A percentile compares a stretch with the other conserved stretches of the same genome.
phyloP scores from a whole-genome alignment of 129 eudicot genomes.

The Escallonia herrerae region DNA sequence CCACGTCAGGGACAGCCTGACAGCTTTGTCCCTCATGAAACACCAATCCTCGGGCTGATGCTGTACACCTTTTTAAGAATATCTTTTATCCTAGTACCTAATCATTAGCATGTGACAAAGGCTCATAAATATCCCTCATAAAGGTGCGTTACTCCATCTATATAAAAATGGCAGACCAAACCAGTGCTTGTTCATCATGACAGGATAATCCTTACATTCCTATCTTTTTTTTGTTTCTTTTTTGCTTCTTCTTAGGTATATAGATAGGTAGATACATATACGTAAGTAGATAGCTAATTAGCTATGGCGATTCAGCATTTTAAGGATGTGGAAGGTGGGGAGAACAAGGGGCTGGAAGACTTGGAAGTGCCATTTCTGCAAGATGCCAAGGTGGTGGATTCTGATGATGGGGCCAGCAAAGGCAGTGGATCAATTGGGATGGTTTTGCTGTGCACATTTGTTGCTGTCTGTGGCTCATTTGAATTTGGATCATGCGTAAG shows the following conservation, averaged over 20 bases:
- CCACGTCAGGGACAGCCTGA: constrained; percentile 78
- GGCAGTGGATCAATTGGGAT: constrained; percentile 42
- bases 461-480: constrained; percentile 89
- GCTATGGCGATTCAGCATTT: constrained; percentile 45
- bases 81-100: constrained; percentile 4
- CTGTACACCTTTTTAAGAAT: constrained; percentile 7
- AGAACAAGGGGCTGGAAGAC: constrained; percentile 38
- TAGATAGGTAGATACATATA: neutral
- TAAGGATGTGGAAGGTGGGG: constrained; percentile 50
- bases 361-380: constrained; percentile 45
- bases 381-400: constrained; percentile 15
- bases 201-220: neutral
- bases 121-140: constrained; percentile 8
- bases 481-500: constrained; percentile 94
- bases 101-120: neutral
- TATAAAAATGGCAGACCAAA: constrained; percentile 14
- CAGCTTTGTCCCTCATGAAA: constrained; percentile 51
- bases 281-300: neutral
- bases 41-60: neutral
- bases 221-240: neutral
- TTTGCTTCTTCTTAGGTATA: neutral
- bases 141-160: constrained; percentile 1
- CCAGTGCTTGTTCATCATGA: neutral
- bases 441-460: constrained; percentile 69
- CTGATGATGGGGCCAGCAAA: constrained; percentile 17